These are phyloP conservation scores for Rosa chinensis DNA, from an alignment of 306 rosid species.

Conservation along the genomic window DNA sequence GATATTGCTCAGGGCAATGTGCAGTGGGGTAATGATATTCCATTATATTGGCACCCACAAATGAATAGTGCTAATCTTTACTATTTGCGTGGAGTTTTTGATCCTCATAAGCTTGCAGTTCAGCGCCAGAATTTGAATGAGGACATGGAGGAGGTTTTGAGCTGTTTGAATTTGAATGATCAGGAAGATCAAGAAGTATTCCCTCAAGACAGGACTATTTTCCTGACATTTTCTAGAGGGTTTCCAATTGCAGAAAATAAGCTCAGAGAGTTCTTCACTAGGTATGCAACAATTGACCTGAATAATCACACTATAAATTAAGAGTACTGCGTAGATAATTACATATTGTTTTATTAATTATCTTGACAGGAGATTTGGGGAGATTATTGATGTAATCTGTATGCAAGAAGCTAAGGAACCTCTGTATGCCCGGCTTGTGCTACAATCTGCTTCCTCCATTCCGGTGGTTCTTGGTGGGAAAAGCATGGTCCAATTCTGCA, in stretches of 20 bases:
- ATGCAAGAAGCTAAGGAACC: constrained; percentile 60
- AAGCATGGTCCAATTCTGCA: constrained; percentile 39
- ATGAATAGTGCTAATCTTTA: neutral
- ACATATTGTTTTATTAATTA: neutral
- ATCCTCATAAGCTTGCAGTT: neutral
- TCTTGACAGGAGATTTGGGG: constrained; percentile 46
- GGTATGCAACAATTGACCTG: constrained; percentile 15
- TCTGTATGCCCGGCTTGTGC: constrained; percentile 53
- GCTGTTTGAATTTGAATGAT: constrained; percentile 7
- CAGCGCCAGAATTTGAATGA: constrained; percentile 5
- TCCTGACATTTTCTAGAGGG: constrained; percentile 64
- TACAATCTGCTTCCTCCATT: constrained; percentile 28
- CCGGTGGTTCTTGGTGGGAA: constrained; percentile 31
- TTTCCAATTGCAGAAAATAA: constrained; percentile 52
- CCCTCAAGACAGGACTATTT: constrained; percentile 53
- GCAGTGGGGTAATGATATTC: neutral
- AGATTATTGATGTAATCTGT: constrained; percentile 35
- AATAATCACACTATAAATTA: neutral
- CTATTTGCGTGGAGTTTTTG: neutral
- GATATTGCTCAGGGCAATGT: neutral
- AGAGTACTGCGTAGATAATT: neutral
- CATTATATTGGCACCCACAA: neutral
- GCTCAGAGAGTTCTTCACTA: constrained; percentile 41
- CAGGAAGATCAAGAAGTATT: neutral
- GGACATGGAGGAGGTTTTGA: constrained; percentile 28